Base-by-base conservation (phyloP, 129 eudicot species). In the Artemisia annua region DNA sequence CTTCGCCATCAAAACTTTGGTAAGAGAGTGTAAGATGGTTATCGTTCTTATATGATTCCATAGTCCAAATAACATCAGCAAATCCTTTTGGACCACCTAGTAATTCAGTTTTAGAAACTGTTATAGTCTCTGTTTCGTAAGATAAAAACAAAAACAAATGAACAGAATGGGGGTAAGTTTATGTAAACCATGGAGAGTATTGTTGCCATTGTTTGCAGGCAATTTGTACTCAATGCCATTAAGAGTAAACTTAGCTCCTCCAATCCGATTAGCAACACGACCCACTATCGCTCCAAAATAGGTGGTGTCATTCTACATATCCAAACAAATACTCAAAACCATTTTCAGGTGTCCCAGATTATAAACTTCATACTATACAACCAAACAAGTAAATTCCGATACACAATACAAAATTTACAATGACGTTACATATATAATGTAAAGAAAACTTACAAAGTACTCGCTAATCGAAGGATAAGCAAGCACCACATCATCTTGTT, bases 281-380 rank as follows among this genome's bases (percentile, higher is more conserved):
- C 96, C 96, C 53, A 90, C 85, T 11, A 87, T 75, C 9, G 81
- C 88, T 24, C 94, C 91, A 66, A 90, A 90, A 56, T 87, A 90
- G 22, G 91, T 79, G 24, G 91, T 7, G 65, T 85, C 94, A 71
- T 87, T 85, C 96, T 90, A 84, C 70, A 67, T 24, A 46, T 46
- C 11, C 56, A 58, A 48, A 62, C 48, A 59, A 32, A 11, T 1
- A 6, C 10, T 69, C 66, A 12, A 26, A 13, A 60, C 46, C 17
- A 60, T 22, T 9, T 10, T 28, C 63, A 5, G 48, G 4, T 5
- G 32, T 46, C 71, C 71, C 56, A 11, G 16, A 7, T n/a, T 13
- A 20, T 11, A 0, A 12, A 68, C 11, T 14, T 14, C 14, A 30
- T 16, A 39, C 7, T 10, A 39, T 16, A 64, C 30, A 32, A 22